These are phyloP conservation scores for Phytopythium kandeliae DNA, from an alignment of 352 stramenopile species.

Conservation along the genomic window DNA sequence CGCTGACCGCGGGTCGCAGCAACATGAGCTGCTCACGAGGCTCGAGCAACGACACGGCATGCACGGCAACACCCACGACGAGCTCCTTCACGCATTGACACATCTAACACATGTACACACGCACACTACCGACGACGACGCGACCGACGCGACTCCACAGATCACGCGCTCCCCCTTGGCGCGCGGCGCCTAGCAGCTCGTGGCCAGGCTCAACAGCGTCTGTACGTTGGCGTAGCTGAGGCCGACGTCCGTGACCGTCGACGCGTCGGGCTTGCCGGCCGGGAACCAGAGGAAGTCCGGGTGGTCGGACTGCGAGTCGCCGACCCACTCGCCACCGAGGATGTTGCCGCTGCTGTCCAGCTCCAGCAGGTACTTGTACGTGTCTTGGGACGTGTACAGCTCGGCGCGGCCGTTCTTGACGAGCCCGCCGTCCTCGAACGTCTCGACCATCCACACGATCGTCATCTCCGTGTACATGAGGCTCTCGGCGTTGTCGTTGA, in stretches of 20 bases:
- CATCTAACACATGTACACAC: no score
- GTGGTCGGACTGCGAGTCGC: conserved; percentile 23
- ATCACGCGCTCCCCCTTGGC: no score
- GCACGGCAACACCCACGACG: no score
- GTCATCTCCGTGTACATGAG: conserved; percentile 38
- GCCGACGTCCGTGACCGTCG: conserved; percentile 20
- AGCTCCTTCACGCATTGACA: no score
- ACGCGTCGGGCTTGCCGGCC: conserved; percentile 17
- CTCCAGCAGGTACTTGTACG: conserved; percentile 41
- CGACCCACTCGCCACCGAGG: conserved; percentile 39
- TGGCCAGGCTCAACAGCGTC: conserved; percentile 16
- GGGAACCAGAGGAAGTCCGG: conserved; percentile 39
- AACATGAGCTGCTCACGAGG: no score
- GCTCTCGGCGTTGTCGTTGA: conserved; percentile 32
- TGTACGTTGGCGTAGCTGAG: conserved; percentile 28
- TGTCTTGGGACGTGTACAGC: conserved; percentile 19
- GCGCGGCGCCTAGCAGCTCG: conserved; percentile 12
- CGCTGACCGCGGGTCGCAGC: no score
- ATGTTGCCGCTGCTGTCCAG: conserved; percentile 27
- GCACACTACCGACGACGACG: no score
- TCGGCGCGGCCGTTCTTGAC: conserved; percentile 17
- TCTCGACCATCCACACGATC: conserved; percentile 41
- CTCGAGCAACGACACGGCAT: no score
- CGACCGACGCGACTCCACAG: no score
- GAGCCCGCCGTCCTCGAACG: conserved; percentile 31